These are phyloP conservation scores for Neovahlkampfia damariscottae DNA, from an alignment of 78 protist genomes.

Conservation along the genomic window DNA sequence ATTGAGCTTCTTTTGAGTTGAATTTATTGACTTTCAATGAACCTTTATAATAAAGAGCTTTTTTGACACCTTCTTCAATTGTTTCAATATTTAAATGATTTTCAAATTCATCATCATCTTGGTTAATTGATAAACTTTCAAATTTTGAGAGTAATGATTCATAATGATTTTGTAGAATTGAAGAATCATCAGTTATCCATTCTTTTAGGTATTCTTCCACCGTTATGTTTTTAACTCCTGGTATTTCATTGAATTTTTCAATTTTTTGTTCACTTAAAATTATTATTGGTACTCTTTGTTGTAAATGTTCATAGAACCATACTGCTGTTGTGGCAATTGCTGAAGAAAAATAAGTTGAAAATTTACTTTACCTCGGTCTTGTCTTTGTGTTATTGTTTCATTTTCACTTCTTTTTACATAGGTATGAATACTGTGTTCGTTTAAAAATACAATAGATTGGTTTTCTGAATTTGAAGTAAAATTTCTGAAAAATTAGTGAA, in stretches of 20 bases:
- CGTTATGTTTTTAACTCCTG: neutral
- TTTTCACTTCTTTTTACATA: neutral
- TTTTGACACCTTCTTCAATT: no score
- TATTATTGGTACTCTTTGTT: neutral
- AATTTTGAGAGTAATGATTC: neutral
- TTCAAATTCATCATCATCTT: no score
- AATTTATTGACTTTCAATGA: neutral
- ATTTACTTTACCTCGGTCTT: neutral
- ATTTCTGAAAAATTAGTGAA: neutral
- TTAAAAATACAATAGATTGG: neutral
- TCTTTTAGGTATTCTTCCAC: neutral
- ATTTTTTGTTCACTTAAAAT: neutral
- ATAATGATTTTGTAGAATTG: neutral
- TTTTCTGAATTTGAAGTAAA: neutral
- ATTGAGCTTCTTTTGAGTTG: neutral
- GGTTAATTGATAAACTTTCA: neutral
- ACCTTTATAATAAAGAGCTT: no score
- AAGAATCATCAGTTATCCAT: neutral
- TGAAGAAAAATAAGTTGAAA: neutral
- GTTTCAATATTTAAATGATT: no score
- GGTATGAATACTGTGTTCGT: neutral
- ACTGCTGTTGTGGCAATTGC: neutral
- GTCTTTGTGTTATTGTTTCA: neutral
- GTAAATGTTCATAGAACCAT: neutral
- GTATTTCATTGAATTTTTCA: neutral